Conservation (phyloP, 2,329 filamentous ascomycete species). For the Botrytis sinoallii region DNA sequence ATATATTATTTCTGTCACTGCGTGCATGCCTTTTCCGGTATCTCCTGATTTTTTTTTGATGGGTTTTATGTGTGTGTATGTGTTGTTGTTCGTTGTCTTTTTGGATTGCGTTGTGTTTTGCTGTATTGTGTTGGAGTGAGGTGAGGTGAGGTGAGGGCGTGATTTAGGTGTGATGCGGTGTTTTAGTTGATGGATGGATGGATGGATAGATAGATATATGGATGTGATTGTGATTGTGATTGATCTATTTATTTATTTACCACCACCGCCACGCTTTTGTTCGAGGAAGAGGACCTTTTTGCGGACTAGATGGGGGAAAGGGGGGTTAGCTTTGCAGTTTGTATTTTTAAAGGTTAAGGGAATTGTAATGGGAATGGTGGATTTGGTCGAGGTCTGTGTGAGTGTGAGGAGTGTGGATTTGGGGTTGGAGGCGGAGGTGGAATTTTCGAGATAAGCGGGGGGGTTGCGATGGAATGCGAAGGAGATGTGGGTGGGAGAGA, state of each 20-base stretch:
- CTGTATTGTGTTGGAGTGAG: neutral
- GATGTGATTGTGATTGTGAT: neutral
- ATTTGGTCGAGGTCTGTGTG: neutral
- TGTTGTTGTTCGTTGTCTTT: neutral
- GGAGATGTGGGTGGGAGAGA: neutral
- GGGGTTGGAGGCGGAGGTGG: neutral
- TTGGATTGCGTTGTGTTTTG: neutral
- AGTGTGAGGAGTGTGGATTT: neutral
- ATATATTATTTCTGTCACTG: neutral
- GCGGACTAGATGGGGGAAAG: constrained; percentile 58
- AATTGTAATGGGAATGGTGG: neutral
- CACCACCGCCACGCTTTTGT: constrained; percentile 73
- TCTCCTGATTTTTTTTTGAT: neutral
- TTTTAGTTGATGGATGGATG: neutral
- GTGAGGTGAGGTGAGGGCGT: neutral
- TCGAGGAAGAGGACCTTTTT: constrained; percentile 96
- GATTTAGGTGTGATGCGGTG: neutral
- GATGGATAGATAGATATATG: neutral
- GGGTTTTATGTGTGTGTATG: neutral
- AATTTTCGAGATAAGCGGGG: neutral
- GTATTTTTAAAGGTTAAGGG: neutral
- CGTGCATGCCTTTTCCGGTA: neutral
- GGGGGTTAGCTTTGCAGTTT: constrained; percentile 10
- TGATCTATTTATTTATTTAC: constrained; percentile 40
- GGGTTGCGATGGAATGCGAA: neutral